Conservation (phyloP, 1,284 basidiomycete genomes). For the Boletellus deceptivus region DNA sequence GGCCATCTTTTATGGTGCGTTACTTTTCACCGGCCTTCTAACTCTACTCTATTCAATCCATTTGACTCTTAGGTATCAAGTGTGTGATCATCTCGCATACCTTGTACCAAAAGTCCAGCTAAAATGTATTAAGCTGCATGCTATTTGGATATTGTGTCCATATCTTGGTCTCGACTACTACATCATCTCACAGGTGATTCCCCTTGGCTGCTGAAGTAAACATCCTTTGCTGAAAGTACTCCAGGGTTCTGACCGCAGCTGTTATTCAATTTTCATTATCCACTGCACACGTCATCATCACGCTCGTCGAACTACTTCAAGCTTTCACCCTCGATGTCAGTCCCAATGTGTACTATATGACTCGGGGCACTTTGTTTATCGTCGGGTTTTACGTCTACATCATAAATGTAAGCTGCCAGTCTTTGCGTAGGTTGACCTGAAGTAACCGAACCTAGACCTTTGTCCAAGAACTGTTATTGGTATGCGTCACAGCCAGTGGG, state of each 20-base stretch:
- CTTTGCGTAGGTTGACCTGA: not conserved
- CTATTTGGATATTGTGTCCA: conserved; percentile 20
- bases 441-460: conserved; percentile 9
- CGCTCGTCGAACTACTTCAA: conserved; percentile 13
- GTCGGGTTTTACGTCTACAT: conserved; percentile 20
- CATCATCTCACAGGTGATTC: conserved; percentile 12
- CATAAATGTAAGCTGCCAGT: conserved; percentile 14
- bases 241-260: conserved; percentile 13
- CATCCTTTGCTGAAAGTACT: not conserved
- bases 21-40: not conserved
- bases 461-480: conserved; percentile 20
- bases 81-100: conserved; percentile 3
- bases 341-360: conserved; percentile 14
- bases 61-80: conserved; percentile 14
- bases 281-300: conserved; percentile 16
- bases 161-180: conserved; percentile 5
- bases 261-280: conserved; percentile 18
- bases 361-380: conserved; percentile 7
- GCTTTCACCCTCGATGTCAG: conserved; percentile 12
- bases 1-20: conserved; percentile 19
- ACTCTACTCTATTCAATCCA: not conserved
- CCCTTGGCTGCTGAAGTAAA: not conserved
- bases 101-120: not conserved
- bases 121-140: conserved; percentile 12
- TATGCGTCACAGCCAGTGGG: not conserved